Base-by-base conservation (phyloP, 2,329 filamentous ascomycete species). In the Pseudogymnoascus sp. region DNA sequence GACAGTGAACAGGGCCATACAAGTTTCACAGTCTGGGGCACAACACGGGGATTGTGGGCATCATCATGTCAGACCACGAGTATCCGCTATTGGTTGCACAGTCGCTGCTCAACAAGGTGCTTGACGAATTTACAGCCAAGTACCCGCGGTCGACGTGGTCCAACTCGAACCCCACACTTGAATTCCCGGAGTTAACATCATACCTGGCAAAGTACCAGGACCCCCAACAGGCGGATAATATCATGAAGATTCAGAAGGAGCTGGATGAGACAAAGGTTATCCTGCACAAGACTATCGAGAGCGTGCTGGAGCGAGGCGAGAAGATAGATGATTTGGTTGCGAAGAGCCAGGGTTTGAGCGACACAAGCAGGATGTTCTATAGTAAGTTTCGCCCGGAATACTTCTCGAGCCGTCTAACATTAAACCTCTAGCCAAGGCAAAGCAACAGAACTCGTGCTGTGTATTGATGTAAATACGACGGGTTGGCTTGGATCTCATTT, bases 351-450 rank as follows among this genome's bases (percentile, higher is more conserved):
- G 91, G 88, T 11, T 78, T 99, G 72, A 96, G 91, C 77, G 85
- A 86, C 60, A 90, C 95, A 81, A 96, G 91, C 79, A 97, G 96
- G 83, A 93, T 96, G 89, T 99, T 99, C 76, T 97, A 97, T 77
- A 91, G 88, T 88, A 76, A 71, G 82, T 78, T 21, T 15, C 23
- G 13, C 13, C 15, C 42, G 8, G 13, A 6, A 23, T 23, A 47
- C 33, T 21, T 53, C 2, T 31, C 23, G 21, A 15, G n/a, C 28
- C 3, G 33, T 31, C 62, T 62, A 33, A 63, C 44, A 61, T 28
- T 10, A 1, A 31, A 62, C 28, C 47, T 53, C 64, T 62, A 83
- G 80, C 79, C 75, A 78, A 87, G 81, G 88, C 88, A 73, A 91
- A 91, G 82, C 90, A 90, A 78, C 87, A 90, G 75, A 91, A 91